These are phyloP conservation scores for Pyrus hybrid DNA, from an alignment of 331 rosid species.

Conservation along the genomic window DNA sequence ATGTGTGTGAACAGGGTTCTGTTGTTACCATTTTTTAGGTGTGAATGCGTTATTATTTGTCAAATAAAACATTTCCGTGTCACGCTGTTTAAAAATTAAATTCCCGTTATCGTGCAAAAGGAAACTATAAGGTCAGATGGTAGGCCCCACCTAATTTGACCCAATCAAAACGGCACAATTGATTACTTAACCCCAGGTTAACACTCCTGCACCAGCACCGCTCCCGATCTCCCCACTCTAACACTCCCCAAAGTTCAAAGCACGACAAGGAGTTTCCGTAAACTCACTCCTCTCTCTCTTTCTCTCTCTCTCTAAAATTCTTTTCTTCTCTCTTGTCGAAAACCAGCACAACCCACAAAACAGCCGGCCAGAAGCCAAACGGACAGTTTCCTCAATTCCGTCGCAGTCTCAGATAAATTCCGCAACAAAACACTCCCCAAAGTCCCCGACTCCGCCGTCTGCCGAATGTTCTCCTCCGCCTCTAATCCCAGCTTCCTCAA, in stretches of 20 bases:
- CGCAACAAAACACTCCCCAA: neutral
- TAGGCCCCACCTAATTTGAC: neutral
- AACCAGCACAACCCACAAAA: neutral
- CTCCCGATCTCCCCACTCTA: neutral
- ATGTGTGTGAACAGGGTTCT: neutral
- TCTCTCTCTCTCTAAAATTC: too few relatives aligned
- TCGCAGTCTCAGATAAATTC: too few relatives aligned
- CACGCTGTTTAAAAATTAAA: neutral
- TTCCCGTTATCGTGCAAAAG: neutral
- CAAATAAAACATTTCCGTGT: neutral
- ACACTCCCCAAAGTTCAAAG: neutral
- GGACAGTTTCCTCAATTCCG: too few relatives aligned
- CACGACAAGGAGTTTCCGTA: constrained; percentile 2
- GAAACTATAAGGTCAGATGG: neutral
- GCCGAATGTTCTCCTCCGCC: neutral
- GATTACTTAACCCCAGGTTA: neutral
- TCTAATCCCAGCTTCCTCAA: neutral
- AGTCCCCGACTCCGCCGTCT: neutral
- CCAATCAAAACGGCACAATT: neutral
- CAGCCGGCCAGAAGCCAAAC: too few relatives aligned
- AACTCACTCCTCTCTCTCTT: neutral
- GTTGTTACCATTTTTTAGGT: neutral
- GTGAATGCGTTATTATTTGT: neutral
- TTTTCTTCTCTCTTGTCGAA: neutral
- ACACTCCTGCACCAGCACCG: neutral